Evolutionary conservation across 495 filamentous ascomycete genomes (phyloP), one percentile per base, ranked within the genome.

Genomic region (Collariella sp.): DNA sequence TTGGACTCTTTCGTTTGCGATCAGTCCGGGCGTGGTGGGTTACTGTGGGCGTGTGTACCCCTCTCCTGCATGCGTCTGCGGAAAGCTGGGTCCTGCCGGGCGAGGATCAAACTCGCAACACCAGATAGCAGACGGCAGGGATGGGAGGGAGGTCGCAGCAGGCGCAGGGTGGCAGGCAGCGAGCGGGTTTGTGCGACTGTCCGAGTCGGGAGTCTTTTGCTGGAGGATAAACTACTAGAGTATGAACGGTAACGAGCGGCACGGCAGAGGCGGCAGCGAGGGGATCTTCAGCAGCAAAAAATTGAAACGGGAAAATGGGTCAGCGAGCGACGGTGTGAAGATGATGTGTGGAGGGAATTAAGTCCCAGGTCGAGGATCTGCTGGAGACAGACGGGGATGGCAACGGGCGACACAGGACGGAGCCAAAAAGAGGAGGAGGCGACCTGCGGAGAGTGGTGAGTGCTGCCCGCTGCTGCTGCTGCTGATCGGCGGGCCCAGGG

Each of bases 321-420:
- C 56, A 58, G 56, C 56, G 56, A 58, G 50, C 31, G 56, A 54
- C 20, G 56, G 50, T 2, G 49, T 57, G 18, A 31, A 19, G 50
- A 36, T 46, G 43, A 9, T 38, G 42, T 12, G n/a, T 40, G 29
- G 39, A 43, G 33, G 36, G 43, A 52, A 43, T 40, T 29, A 44
- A 51, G 41, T 19, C 44, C 12, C 36, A n/a, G n/a, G n/a, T n/a
- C n/a, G n/a, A n/a, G 43, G 26, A 9, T 38, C 45, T 46, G 26
- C 26, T n/a, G 31, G 31, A 12, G 19, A 24, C 22, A 53, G 15
- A 12, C 15, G 15, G n/a, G n/a, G n/a, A n/a, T n/a, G n/a, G n/a
- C n/a, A 40, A 31, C 47, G 22, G 22, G 33, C 35, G 46, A 39
- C 13, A 34, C 39, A 43, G 49, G 23, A 52, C 26, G 29, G 41